Evolutionary conservation across 2,329 filamentous ascomycete genomes (phyloP).

Genomic region (Aspergillus eucalypticola): DNA sequence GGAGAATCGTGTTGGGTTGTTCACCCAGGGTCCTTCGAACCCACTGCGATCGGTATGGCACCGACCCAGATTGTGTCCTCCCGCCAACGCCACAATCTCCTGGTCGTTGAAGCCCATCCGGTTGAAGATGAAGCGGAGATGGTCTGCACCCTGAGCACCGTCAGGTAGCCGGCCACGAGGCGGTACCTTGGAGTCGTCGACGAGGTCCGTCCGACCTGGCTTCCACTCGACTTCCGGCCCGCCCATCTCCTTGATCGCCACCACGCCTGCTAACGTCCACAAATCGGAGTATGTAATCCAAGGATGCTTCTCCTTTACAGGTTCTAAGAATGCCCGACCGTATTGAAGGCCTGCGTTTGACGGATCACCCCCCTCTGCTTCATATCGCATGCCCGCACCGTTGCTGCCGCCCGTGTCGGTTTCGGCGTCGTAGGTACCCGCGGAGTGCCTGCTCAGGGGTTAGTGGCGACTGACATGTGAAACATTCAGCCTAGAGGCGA

Average conservation of each 20-base stretch:
- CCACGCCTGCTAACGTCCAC: constrained; percentile 63
- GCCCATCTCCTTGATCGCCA: constrained; percentile 62
- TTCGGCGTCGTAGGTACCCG: constrained; percentile 61
- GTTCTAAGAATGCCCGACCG: constrained; percentile 64
- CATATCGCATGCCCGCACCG: constrained; percentile 67
- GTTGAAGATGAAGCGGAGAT: constrained; percentile 58
- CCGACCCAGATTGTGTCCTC: constrained; percentile 59
- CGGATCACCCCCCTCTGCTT: constrained; percentile 64
- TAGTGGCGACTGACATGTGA: neutral
- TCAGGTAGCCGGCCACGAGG: constrained; percentile 60
- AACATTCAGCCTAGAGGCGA: constrained; percentile 8
- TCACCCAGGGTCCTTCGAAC: constrained; percentile 61
- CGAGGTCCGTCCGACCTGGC: constrained; percentile 61
- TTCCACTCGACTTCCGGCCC: constrained; percentile 60
- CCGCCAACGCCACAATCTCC: constrained; percentile 59
- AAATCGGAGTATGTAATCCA: constrained; percentile 68
- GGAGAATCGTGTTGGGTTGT: constrained; percentile 59
- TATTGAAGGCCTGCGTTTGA: constrained; percentile 66
- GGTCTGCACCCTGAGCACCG: constrained; percentile 55
- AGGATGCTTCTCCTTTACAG: constrained; percentile 58
- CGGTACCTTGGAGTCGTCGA: constrained; percentile 61
- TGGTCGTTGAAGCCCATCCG: constrained; percentile 63
- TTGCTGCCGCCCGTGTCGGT: constrained; percentile 65
- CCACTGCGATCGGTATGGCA: constrained; percentile 58
- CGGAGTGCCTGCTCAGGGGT: constrained; percentile 54